phyloP scores from a whole-genome alignment of 805 yeast species.

The Starmerella powellii region DNA sequence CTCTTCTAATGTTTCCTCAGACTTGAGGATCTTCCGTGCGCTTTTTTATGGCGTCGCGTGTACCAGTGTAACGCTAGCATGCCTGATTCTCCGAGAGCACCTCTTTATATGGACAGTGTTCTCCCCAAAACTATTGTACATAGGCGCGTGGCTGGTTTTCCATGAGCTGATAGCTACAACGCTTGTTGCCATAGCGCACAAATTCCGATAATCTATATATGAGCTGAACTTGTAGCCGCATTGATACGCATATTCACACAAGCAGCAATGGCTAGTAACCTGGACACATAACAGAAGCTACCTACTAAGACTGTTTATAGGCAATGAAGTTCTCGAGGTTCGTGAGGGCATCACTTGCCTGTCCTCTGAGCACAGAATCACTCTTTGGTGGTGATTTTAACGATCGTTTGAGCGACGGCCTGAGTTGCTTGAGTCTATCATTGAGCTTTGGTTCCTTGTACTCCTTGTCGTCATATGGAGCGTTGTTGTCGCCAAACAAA shows the following conservation, averaged over 20 bases:
- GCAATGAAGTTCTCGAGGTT: conserved; percentile 66
- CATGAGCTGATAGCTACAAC: conserved; percentile 24
- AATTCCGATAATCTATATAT: no score
- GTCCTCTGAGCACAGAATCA: conserved; percentile 43
- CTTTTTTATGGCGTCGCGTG: conserved; percentile 16
- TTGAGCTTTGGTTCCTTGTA: conserved; percentile 47
- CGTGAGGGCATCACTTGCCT: conserved; percentile 52
- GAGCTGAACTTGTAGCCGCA: no score
- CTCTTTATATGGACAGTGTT: conserved; percentile 96
- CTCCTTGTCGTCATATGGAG: conserved; percentile 44
- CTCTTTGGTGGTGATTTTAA: conserved; percentile 60
- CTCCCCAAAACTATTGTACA: conserved; percentile 79
- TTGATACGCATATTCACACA: no score
- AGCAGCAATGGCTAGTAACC: no score
- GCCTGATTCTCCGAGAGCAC: conserved; percentile 66
- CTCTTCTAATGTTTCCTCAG: conserved; percentile 28
- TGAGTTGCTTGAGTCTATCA: conserved; percentile 32
- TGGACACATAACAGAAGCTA: no score
- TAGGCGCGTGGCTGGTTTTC: conserved; percentile 51
- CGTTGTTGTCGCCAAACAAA: conserved; percentile 61
- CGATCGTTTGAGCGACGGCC: conserved; percentile 39
- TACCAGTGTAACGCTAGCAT: conserved; percentile 36
- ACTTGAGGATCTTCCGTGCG: conserved; percentile 26
- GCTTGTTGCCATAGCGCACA: background rate
- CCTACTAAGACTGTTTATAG: conserved; percentile 45